These are phyloP conservation scores for Phallus indusiatus DNA, from an alignment of 768 basidiomycete genomes.

Conservation along the genomic window DNA sequence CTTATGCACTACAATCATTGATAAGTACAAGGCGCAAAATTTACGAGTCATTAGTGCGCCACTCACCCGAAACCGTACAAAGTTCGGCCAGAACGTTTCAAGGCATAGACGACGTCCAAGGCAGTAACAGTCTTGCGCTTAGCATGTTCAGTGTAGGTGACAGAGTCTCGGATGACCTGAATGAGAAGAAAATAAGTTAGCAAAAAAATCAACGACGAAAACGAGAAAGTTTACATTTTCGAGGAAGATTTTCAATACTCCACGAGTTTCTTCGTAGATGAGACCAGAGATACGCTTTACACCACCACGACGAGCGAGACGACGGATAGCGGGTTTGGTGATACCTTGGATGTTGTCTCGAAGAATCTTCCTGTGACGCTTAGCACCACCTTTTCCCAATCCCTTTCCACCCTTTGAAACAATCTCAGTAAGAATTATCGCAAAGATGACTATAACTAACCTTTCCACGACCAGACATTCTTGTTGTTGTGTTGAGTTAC, in stretches of 20 bases:
- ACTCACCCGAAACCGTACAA: slow-evolving; percentile 44
- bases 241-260: slow-evolving; percentile 42
- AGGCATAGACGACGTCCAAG: slow-evolving; percentile 40
- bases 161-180: slow-evolving; percentile 49
- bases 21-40: slow-evolving; percentile 10
- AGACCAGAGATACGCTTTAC: slow-evolving; percentile 42
- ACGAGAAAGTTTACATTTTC: slow-evolving; percentile 17
- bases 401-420: slow-evolving; percentile 31
- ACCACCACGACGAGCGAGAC: slow-evolving; percentile 43
- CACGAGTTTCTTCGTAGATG: slow-evolving; percentile 41
- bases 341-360: slow-evolving; percentile 75
- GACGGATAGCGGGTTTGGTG: slow-evolving; percentile 38
- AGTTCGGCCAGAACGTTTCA: slow-evolving; percentile 40
- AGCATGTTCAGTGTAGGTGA: slow-evolving; percentile 64
- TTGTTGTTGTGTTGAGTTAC: background rate
- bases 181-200: background rate
- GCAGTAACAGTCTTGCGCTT: slow-evolving; percentile 40
- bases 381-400: slow-evolving; percentile 72
- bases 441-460: slow-evolving; percentile 22
- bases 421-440: background rate
- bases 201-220: background rate
- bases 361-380: slow-evolving; percentile 74
- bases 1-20: background rate
- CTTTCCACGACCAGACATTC: slow-evolving; percentile 80
- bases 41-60: background rate